phyloP scores from a whole-genome alignment of 2,329 filamentous ascomycete species.

The Aspergillus costaricaensis region DNA sequence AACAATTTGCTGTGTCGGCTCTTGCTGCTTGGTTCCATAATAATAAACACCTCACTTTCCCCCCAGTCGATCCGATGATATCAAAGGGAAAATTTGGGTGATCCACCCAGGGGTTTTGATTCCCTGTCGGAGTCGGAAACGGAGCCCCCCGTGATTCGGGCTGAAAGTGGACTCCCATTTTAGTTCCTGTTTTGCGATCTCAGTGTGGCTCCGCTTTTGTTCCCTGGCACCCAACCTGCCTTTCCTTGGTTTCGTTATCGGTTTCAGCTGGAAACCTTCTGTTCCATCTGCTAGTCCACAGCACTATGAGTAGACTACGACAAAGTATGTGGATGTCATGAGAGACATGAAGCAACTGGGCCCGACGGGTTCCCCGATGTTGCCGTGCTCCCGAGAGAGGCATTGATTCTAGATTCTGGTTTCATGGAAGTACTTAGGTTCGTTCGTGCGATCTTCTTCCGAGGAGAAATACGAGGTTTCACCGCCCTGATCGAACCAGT shows the following conservation, averaged over 20 bases:
- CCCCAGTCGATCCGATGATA: conserved; percentile 27
- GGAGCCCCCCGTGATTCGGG: conserved; percentile 22
- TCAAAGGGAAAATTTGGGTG: conserved; percentile 24
- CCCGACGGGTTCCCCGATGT: too few relatives aligned
- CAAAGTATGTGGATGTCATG: not conserved
- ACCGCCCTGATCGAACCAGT: too few relatives aligned
- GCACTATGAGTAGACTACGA: not conserved
- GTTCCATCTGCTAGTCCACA: not conserved
- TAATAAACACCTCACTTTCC: not conserved
- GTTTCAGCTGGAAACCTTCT: conserved; percentile 7
- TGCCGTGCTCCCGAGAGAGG: too few relatives aligned
- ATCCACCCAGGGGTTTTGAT: conserved; percentile 36
- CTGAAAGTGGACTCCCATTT: conserved; percentile 6
- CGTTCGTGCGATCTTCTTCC: too few relatives aligned
- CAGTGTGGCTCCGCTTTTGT: conserved; percentile 8
- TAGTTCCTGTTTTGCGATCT: conserved; percentile 7
- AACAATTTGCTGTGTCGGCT: not conserved
- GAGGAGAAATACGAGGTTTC: too few relatives aligned
- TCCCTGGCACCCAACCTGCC: conserved; percentile 2
- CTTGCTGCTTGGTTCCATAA: not conserved
- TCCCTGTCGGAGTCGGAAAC: conserved; percentile 23
- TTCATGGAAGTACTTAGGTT: too few relatives aligned
- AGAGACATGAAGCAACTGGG: too few relatives aligned
- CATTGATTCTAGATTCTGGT: too few relatives aligned
- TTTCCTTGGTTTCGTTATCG: conserved; percentile 3